A percentile compares a stretch with the other conserved stretches of the same genome.
Evolutionary conservation across 2,329 filamentous ascomycete species (phyloP).

Genomic region (Fusarium miscanthi): DNA sequence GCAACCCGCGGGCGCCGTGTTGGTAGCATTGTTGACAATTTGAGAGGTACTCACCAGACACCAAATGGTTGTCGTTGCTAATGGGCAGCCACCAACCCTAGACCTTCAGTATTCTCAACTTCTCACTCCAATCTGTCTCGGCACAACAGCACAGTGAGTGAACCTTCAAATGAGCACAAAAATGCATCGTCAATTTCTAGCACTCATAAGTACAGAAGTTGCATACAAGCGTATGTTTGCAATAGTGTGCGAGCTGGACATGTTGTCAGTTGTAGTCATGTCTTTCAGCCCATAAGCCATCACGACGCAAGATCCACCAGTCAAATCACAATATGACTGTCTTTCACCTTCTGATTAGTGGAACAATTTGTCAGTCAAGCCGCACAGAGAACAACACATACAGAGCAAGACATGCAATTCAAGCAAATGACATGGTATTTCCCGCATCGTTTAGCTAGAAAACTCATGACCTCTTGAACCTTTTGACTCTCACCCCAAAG

Average conservation of each 20-base stretch:
- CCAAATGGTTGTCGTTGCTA: background rate
- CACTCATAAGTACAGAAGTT: background rate
- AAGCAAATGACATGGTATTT: constrained; percentile 10
- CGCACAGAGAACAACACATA: background rate
- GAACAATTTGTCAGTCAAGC: background rate
- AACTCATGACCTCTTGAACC: constrained; percentile 7
- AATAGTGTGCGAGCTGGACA: background rate
- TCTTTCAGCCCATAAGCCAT: background rate
- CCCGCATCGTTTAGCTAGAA: constrained; percentile 15
- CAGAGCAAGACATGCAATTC: constrained; percentile 2
- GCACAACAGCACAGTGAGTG: background rate
- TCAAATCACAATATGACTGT: background rate
- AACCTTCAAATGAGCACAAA: background rate
- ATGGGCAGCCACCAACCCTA: constrained; percentile 10
- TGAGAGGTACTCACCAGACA: background rate
- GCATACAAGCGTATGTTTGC: no score
- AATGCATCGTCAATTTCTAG: background rate
- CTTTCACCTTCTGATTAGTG: constrained; percentile 7
- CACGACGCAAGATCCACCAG: background rate
- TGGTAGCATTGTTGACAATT: background rate
- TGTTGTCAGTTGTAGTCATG: background rate
- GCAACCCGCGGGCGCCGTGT: background rate
- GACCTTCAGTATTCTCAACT: background rate
- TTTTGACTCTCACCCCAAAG: constrained; percentile 24
- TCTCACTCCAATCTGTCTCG: background rate